Conservation (phyloP, 139 green algal species). For the Mesostigma viride region DNA sequence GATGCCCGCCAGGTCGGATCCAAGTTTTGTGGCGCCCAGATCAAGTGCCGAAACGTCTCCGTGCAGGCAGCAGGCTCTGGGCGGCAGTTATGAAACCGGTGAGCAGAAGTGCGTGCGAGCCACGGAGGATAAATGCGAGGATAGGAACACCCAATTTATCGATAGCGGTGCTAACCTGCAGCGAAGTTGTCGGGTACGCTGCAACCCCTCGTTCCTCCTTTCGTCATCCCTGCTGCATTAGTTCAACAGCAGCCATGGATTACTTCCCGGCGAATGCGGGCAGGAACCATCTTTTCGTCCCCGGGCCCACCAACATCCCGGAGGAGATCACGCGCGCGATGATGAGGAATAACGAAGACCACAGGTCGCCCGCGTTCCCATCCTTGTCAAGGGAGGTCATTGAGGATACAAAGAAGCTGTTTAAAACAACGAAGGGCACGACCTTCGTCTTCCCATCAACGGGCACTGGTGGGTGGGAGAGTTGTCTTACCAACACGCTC, state of each 20-base stretch:
- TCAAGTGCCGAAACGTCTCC: too few relatives aligned
- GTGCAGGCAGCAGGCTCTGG: too few relatives aligned
- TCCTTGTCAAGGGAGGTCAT: conserved; percentile 64
- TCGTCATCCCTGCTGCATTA: too few relatives aligned
- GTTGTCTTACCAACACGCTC: conserved; percentile 85
- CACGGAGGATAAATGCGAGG: too few relatives aligned
- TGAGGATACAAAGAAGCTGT: conserved; percentile 71
- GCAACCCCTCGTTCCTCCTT: too few relatives aligned
- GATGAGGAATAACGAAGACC: conserved; percentile 62
- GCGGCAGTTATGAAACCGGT: too few relatives aligned
- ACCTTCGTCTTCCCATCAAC: conserved; percentile 83
- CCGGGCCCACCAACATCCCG: conserved; percentile 95
- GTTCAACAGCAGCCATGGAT: conserved; percentile 25
- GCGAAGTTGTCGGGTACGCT: too few relatives aligned
- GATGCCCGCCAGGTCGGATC: too few relatives aligned
- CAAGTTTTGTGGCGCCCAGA: too few relatives aligned
- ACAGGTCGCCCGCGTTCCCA: conserved; percentile 86
- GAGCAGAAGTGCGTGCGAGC: too few relatives aligned
- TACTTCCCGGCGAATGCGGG: conserved; percentile 32
- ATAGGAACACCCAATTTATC: too few relatives aligned
- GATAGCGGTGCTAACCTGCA: too few relatives aligned
- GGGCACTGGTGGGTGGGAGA: conserved; percentile 85
- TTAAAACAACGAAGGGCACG: conserved; percentile 69
- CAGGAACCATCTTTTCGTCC: conserved; percentile 86
- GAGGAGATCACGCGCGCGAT: conserved; percentile 76